Evolutionary conservation across 2,329 filamentous ascomycete genomes (phyloP).

Genomic region (Setomelanomma holmii): DNA sequence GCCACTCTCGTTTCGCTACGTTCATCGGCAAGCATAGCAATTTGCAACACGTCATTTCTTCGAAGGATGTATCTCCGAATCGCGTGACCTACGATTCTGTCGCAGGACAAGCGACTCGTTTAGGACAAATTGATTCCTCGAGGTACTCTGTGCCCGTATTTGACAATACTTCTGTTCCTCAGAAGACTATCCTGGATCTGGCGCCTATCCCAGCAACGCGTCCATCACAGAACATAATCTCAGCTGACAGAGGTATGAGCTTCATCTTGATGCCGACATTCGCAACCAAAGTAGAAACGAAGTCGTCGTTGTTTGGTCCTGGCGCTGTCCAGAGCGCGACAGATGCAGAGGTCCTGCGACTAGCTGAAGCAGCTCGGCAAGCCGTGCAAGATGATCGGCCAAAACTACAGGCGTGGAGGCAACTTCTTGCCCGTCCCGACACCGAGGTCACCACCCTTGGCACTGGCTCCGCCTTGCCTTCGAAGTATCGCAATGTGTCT

Average conservation of each 20-base stretch:
- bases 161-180: slow-evolving; percentile 61
- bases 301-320: slow-evolving; percentile 55
- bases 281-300: slow-evolving; percentile 31
- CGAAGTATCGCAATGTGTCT: slow-evolving; percentile 95
- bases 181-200: slow-evolving; percentile 30
- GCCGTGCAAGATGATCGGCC: slow-evolving; percentile 47
- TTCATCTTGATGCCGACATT: slow-evolving; percentile 58
- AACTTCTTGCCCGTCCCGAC: slow-evolving; percentile 75
- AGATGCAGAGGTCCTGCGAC: slow-evolving; percentile 56
- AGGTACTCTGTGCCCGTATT: slow-evolving; percentile 75
- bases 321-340: slow-evolving; percentile 52
- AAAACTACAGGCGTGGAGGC: slow-evolving; percentile 62
- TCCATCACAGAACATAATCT: slow-evolving; percentile 26
- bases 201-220: slow-evolving; percentile 1
- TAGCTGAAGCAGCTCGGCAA: slow-evolving; percentile 58
- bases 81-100: slow-evolving; percentile 73
- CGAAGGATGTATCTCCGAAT: slow-evolving; percentile 77
- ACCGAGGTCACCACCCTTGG: slow-evolving; percentile 86
- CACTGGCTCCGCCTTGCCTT: slow-evolving; percentile 88
- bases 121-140: slow-evolving; percentile 75
- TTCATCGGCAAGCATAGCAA: slow-evolving; percentile 71
- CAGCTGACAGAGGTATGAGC: slow-evolving; percentile 52
- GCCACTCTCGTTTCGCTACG: slow-evolving; percentile 66
- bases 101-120: slow-evolving; percentile 70
- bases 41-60: slow-evolving; percentile 79